Base-by-base conservation (phyloP, 768 basidiomycete genomes). In the Clitopilus passeckerianus region DNA sequence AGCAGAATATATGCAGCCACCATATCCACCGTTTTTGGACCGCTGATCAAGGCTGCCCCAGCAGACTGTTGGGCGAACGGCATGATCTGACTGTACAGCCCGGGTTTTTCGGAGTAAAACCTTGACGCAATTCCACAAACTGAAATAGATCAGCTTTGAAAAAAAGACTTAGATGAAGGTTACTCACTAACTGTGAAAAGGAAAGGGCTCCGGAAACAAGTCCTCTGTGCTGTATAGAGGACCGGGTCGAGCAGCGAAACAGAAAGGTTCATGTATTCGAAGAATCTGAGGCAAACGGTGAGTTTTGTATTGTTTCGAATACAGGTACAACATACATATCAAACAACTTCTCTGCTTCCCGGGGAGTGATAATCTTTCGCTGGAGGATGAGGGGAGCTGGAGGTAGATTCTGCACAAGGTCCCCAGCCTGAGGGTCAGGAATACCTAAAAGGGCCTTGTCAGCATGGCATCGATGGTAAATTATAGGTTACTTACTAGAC, bases 71-170 rank as follows among this genome's bases (percentile, higher is more conserved):
- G 86, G 2, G 90, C 89, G 57, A 83, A 90, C 56, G 86, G 84
- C 85, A 92, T 91, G 10, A 84, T 74, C 63, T 85, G 81, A 10
- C 74, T 70, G 61, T 93, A 93, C 1, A 96, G 78, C 12, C 84
- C 83, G 0, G 86, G 85, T 22, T 89, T 85, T 53, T 86, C 82
- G 1, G 79, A 67, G 67, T 92, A 90, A 71, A 89, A 94, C 59
- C 93, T 79, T 12, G 93, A 93, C 5, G 94, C 86, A 58, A 95
- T 84, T 1, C 91, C 93, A 69, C 94, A 96, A 41, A 97, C 90
- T 91, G 66, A 27, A 34, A 33, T n/a, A 55, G 27, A 41, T 41
- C n/a, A 41, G 37, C 37, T n/a, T 41, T 41, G 5, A 4, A 15
- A 12, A 41, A 41, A n/a, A n/a, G 46, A 15, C n/a, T 22, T 34